phyloP scores from a whole-genome alignment of 495 filamentous ascomycete species.

The Hypoxylon trugodes region DNA sequence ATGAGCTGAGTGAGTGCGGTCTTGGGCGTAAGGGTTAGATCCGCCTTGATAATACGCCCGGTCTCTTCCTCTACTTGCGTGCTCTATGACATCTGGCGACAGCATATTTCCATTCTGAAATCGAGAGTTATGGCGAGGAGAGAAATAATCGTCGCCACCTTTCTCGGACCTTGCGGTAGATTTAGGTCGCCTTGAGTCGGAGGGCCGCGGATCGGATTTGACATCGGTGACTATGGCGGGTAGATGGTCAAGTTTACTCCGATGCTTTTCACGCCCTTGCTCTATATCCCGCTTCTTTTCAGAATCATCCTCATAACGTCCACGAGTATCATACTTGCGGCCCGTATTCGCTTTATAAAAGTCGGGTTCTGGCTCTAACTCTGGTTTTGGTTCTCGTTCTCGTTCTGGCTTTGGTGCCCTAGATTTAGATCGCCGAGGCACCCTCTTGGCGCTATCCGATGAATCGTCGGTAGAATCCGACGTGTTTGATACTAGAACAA shows the following conservation, averaged over 20 bases:
- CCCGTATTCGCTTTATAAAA: conserved; percentile 54
- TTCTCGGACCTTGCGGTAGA: conserved; percentile 43
- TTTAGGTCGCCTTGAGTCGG: conserved; percentile 34
- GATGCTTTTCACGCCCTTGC: conserved; percentile 32
- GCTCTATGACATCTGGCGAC: conserved; percentile 47
- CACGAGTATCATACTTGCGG: conserved; percentile 46
- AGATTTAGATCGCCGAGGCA: conserved; percentile 24
- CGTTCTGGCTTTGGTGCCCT: conserved; percentile 27
- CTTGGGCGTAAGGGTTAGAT: conserved; percentile 24
- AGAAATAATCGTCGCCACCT: conserved; percentile 44
- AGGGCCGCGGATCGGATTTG: conserved; percentile 4
- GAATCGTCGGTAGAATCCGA: conserved; percentile 40
- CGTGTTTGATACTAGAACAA: conserved; percentile 49
- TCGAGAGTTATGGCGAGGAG: conserved; percentile 35
- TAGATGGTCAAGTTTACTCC: conserved; percentile 37
- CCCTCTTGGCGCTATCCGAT: conserved; percentile 13
- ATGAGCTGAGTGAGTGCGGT: conserved; percentile 38
- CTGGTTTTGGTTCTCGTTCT: conserved; percentile 21
- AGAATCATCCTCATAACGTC: conserved; percentile 33
- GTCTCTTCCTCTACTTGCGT: conserved; percentile 49
- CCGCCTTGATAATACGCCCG: conserved; percentile 50
- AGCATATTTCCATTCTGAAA: conserved; percentile 22
- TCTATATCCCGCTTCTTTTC: conserved; percentile 26
- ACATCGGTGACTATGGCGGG: conserved; percentile 42
- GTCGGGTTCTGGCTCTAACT: conserved; percentile 25